Percentiles rank a stretch among this genome's conserved stretches.
Conservation (phyloP, 768 basidiomycete genomes). For the Agrocybe pediades region DNA sequence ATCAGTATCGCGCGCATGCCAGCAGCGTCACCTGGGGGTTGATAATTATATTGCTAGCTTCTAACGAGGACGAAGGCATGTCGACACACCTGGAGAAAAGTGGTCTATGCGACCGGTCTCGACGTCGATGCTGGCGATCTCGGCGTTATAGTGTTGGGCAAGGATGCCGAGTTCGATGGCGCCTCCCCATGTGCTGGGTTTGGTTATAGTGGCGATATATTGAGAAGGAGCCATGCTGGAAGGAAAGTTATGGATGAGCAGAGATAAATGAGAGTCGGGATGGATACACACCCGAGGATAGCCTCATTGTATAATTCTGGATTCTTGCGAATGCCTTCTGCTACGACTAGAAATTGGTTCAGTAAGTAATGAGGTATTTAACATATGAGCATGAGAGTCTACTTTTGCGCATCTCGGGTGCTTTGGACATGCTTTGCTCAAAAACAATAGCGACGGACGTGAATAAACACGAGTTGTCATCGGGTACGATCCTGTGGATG, state of each 20-base stretch:
- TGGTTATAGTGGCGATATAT: slow-evolving; percentile 82
- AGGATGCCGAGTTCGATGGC: slow-evolving; percentile 92
- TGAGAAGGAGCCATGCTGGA: slow-evolving; percentile 54
- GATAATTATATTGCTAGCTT: no score
- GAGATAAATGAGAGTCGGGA: neutral
- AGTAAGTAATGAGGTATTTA: neutral
- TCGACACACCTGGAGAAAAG: slow-evolving; percentile 71
- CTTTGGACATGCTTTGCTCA: slow-evolving; percentile 77
- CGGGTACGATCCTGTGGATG: slow-evolving; percentile 90
- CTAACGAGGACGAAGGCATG: no score
- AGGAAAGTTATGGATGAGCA: neutral
- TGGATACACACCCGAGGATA: slow-evolving; percentile 72
- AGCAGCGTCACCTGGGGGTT: slow-evolving; percentile 30
- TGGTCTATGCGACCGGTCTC: slow-evolving; percentile 89
- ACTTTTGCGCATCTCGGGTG: slow-evolving; percentile 75
- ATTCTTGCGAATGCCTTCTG: slow-evolving; percentile 74
- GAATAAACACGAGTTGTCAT: slow-evolving; percentile 97
- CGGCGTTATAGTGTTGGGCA: slow-evolving; percentile 77
- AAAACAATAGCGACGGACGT: slow-evolving; percentile 85
- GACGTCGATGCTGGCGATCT: slow-evolving; percentile 90
- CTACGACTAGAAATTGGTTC: slow-evolving; percentile 60
- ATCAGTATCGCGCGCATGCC: slow-evolving; percentile 70
- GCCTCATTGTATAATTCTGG: slow-evolving; percentile 78
- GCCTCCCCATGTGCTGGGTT: slow-evolving; percentile 88
- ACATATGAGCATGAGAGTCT: slow-evolving; percentile 21